phyloP scores from a whole-genome alignment of 2,329 filamentous ascomycete species.

The Fusarium equiseti region DNA sequence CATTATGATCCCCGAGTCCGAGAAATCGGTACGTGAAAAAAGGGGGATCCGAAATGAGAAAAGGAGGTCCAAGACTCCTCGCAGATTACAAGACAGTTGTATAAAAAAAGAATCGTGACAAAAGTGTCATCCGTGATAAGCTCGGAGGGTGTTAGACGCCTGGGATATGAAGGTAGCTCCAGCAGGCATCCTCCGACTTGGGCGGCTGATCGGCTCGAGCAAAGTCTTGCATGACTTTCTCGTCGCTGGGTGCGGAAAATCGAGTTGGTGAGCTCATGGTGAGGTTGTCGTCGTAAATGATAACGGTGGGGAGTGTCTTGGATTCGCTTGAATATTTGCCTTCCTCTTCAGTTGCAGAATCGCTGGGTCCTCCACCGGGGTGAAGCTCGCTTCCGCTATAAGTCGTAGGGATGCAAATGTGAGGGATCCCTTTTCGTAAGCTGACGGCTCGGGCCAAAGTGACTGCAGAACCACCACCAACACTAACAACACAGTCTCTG shows the following conservation, averaged over 20 bases:
- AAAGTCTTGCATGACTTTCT: slow-evolving; percentile 34
- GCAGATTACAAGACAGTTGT: slow-evolving; percentile 20
- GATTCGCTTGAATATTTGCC: neutral
- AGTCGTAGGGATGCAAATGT: slow-evolving; percentile 70
- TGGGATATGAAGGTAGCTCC: slow-evolving; percentile 54
- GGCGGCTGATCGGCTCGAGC: slow-evolving; percentile 19
- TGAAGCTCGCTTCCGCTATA: slow-evolving; percentile 71
- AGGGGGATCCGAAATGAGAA: slow-evolving; percentile 19
- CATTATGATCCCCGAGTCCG: slow-evolving; percentile 25
- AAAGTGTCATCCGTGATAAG: neutral
- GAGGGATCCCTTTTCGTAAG: slow-evolving; percentile 64
- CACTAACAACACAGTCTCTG: slow-evolving; percentile 69
- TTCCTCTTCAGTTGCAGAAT: neutral
- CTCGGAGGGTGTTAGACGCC: slow-evolving; percentile 47
- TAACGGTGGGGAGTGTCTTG: slow-evolving; percentile 47
- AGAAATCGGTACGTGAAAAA: slow-evolving; percentile 24
- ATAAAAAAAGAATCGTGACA: slow-evolving; percentile 1
- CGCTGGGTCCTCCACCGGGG: neutral
- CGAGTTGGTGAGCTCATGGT: slow-evolving; percentile 46
- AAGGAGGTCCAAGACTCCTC: slow-evolving; percentile 20
- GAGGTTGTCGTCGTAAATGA: slow-evolving; percentile 56
- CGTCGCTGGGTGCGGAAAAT: slow-evolving; percentile 48
- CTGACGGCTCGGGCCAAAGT: slow-evolving; percentile 68
- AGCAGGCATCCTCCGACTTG: slow-evolving; percentile 48
- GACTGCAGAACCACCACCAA: slow-evolving; percentile 73